A percentile compares a stretch with the other conserved stretches of the same genome.
Conservation (phyloP, 2,329 filamentous ascomycete species). For the Dryadomyces sulphureus region DNA sequence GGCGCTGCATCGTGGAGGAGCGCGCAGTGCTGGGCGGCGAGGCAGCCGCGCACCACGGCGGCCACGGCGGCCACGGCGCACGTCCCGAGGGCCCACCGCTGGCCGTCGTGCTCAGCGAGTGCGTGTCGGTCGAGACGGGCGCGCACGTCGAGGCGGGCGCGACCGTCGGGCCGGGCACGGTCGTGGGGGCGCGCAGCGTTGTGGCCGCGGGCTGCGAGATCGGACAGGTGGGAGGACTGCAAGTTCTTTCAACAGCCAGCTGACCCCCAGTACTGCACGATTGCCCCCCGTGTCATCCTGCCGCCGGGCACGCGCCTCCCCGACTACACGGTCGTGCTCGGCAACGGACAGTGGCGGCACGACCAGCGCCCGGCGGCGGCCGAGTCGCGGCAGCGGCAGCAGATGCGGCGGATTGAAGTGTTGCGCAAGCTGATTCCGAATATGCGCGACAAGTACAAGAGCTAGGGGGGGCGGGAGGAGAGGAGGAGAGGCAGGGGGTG, state of each 20-base stretch:
- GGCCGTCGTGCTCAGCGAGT: constrained; percentile 46
- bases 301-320: constrained; percentile 41
- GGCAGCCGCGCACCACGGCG: constrained; percentile 12
- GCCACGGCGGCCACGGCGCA: constrained; percentile 8
- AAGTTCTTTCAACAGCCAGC: constrained; percentile 11
- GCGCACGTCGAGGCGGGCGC: constrained; percentile 46
- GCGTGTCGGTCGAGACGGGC: constrained; percentile 46
- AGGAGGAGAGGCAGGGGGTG: too few relatives aligned
- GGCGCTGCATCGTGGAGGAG: constrained; percentile 72
- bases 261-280: constrained; percentile 46
- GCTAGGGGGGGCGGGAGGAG: background rate
- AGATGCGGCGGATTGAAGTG: constrained; percentile 54
- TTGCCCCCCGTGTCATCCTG: constrained; percentile 49
- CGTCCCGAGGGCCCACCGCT: constrained; percentile 14
- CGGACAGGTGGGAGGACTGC: constrained; percentile 40
- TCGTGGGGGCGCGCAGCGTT: constrained; percentile 43
- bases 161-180: constrained; percentile 43
- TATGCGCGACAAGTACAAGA: constrained; percentile 25
- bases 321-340: constrained; percentile 57
- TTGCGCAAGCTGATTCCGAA: constrained; percentile 52
- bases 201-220: constrained; percentile 46
- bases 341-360: constrained; percentile 42
- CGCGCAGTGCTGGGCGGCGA: constrained; percentile 37
- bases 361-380: constrained; percentile 43
- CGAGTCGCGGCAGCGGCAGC: constrained; percentile 46